Evolutionary conservation across 257 asterid species (phyloP).

Genomic region (Striga asiatica): DNA sequence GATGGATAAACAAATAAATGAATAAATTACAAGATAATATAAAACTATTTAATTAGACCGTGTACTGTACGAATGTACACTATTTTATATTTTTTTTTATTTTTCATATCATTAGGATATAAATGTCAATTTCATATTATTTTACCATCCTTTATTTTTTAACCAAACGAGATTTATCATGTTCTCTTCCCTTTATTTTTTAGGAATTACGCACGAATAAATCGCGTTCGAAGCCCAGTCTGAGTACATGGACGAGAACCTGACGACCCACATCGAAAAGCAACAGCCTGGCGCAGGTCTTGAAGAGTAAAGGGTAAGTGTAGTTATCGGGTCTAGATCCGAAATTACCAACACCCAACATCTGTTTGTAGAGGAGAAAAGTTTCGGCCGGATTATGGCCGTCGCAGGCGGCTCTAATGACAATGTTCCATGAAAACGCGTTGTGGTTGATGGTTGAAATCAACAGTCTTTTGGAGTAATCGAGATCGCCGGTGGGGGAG

Average conservation of each 20-base stretch:
- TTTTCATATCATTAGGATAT: no score
- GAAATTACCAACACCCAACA: conserved; percentile 24
- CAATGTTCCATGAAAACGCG: conserved; percentile 64
- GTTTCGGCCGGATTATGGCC: conserved; percentile 30
- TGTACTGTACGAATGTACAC: no score
- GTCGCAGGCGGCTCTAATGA: conserved; percentile 46
- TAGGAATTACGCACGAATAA: conserved; percentile 58
- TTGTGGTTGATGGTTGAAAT: conserved; percentile 37
- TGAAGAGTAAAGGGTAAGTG: conserved; percentile 63
- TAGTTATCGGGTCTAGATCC: conserved; percentile 56
- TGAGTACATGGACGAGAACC: conserved; percentile 49
- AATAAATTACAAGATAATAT: no score
- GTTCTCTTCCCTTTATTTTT: no score
- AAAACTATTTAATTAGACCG: no score
- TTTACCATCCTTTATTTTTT: no score
- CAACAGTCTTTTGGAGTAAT: conserved; percentile 44
- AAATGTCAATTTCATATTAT: no score
- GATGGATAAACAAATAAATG: no score
- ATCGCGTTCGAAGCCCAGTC: conserved; percentile 39
- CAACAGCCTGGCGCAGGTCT: conserved; percentile 45
- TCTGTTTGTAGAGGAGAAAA: conserved; percentile 41
- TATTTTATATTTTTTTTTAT: no score
- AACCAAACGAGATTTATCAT: no score
- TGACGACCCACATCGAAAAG: conserved; percentile 36
- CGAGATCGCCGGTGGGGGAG: conserved; percentile 42